Conservation (phyloP, 345 rosid species). For the Erysimum cheiranthoides region DNA sequence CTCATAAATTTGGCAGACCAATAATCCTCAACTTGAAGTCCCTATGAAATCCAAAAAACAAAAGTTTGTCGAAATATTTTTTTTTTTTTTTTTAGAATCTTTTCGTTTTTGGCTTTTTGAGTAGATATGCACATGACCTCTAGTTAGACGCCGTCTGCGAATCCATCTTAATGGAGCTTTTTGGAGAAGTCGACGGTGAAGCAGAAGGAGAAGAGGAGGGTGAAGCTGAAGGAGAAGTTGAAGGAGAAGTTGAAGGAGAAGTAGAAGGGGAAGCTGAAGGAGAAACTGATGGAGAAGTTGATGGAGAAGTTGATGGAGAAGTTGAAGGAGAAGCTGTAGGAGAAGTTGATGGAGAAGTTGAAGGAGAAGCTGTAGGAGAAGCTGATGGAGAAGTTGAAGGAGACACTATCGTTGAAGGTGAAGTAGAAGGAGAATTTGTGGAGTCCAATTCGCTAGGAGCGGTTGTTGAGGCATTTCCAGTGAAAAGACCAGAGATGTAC, state of each 20-base stretch:
- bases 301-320: slow-evolving; percentile 17
- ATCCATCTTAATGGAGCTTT: slow-evolving; percentile 17
- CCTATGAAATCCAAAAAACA: background rate
- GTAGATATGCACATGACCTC: background rate
- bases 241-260: background rate
- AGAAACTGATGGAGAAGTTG: background rate
- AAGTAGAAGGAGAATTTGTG: background rate
- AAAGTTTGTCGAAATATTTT: background rate
- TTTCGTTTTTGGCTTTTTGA: background rate
- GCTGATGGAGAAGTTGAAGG: background rate
- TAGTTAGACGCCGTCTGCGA: slow-evolving; percentile 10
- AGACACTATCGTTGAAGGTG: no score
- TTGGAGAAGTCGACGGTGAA: slow-evolving; percentile 12
- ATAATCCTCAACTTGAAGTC: background rate
- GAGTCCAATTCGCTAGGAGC: background rate
- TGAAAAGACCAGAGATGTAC: slow-evolving; percentile 45
- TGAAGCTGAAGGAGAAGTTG: background rate
- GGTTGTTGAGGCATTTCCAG: slow-evolving; percentile 13
- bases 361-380: slow-evolving; percentile 3
- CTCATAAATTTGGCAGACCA: slow-evolving; percentile 1
- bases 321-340: background rate
- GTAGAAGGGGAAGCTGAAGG: background rate
- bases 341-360: background rate
- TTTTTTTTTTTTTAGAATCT: background rate
- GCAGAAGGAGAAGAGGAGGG: slow-evolving; percentile 13